A percentile compares a stretch with the other conserved stretches of the same genome.
These are phyloP conservation scores for Blyttiomyces sp. DNA, from an alignment of 371 early-diverging fungal species.

Conservation along the genomic window DNA sequence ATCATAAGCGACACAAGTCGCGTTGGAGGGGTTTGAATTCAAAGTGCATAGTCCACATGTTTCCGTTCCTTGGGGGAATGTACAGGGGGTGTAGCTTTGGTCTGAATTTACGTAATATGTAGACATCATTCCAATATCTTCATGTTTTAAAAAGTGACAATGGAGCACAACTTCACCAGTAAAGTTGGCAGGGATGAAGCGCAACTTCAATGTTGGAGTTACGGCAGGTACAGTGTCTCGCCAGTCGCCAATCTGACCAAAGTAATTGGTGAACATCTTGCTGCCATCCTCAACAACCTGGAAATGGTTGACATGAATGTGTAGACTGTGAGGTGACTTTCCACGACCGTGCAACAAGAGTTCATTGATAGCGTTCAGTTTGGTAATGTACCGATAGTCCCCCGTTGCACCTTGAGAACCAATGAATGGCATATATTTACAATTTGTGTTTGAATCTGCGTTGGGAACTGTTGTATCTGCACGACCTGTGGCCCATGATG, in stretches of 20 bases:
- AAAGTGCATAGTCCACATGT: no score
- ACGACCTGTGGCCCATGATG: no score
- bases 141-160: not conserved
- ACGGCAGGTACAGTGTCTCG: not conserved
- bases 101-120: not conserved
- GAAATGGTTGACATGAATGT: slow-evolving; percentile 4
- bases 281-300: not conserved
- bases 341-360: not conserved
- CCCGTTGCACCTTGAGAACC: not conserved
- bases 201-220: not conserved
- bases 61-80: no score
- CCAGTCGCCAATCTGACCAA: not conserved
- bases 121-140: slow-evolving; percentile 1
- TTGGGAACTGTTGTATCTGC: not conserved
- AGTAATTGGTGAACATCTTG: not conserved
- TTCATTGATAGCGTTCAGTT: not conserved
- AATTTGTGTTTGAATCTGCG: not conserved
- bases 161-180: not conserved
- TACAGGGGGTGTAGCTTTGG: no score
- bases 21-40: no score
- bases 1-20: no score
- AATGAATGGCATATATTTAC: not conserved
- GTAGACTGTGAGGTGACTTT: not conserved
- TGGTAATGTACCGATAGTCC: not conserved
- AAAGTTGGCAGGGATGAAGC: not conserved